Evolutionary conservation across 352 stramenopile species (phyloP), one percentile per base, ranked within the genome.

Genomic region (Phytophthora hibernalis): DNA sequence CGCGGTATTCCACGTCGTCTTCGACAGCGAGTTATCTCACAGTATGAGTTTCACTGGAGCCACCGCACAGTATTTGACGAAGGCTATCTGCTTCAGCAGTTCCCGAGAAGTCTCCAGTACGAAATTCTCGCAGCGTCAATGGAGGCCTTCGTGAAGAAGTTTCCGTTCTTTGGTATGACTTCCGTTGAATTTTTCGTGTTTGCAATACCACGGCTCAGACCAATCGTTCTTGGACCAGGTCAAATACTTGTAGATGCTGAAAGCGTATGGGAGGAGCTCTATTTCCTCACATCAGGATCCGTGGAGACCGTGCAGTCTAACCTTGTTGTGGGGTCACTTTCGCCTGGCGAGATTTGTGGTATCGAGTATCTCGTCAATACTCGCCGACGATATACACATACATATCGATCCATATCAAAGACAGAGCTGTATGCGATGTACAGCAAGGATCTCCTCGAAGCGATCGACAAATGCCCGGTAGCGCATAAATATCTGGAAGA

Each of bases 41-140:
- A 95, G 54, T 92, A 92, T 54, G 85, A 95, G 65, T 93, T 87
- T 63, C 84, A 92, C 59, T 94, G 85, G 82, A 87, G 76, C 21
- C 74, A 74, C 30, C 78, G 85, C 28, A 90, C 85, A 0, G 79
- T 92, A 10, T 95, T 93, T 66, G 84, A 92, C 31, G 87, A 95
- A 70, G 73, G 91, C 8, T 61, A 68, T 15, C 53, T 95, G 40
- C 77, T 95, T 1, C 43, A 77, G 11, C 72, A 90, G 16, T 93
- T 95, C 28, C 83, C 85, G 2, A 79, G 74, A 43, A 90, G 81
- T 45, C 57, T 94, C 0, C 84, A 91, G 56, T 92, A 94, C 65
- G 86, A 94, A 54, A 91, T 95, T 42, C 75, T 92, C 2, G 82
- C 83, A 11, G 83, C 83, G 2, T 91, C 82, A 15, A 92, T 92